phyloP scores from a whole-genome alignment of 805 yeast species.

The Candida glaebosa region DNA sequence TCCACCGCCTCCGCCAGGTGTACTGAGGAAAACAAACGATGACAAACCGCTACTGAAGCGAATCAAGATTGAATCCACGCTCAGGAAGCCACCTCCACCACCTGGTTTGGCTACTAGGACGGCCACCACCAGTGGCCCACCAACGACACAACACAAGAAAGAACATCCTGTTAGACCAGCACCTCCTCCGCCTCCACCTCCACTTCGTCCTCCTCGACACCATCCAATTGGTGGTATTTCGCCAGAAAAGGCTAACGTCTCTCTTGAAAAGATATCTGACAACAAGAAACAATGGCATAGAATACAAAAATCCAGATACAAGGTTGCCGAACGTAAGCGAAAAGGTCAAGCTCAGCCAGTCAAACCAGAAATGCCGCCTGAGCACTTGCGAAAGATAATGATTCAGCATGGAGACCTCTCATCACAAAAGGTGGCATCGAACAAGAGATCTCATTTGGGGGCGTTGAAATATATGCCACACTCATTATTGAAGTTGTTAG shows the following conservation, averaged over 20 bases:
- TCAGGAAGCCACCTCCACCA: slow-evolving; percentile 9
- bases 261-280: slow-evolving; percentile 29
- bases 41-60: slow-evolving; percentile 2
- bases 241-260: slow-evolving; percentile 1
- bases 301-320: slow-evolving; percentile 57
- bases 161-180: neutral
- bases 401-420: slow-evolving; percentile 83
- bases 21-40: slow-evolving; percentile 7
- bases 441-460: slow-evolving; percentile 83
- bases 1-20: slow-evolving; percentile 36
- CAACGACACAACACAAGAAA: neutral
- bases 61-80: neutral
- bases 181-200: slow-evolving; percentile 12
- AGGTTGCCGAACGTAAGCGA: slow-evolving; percentile 20
- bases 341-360: slow-evolving; percentile 54
- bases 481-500: slow-evolving; percentile 82
- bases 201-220: slow-evolving; percentile 5
- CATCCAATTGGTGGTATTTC: neutral
- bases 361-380: slow-evolving; percentile 88
- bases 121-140: slow-evolving; percentile 19
- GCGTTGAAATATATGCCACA: slow-evolving; percentile 95
- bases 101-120: slow-evolving; percentile 9
- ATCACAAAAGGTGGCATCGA: slow-evolving; percentile 71
- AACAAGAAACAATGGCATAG: slow-evolving; percentile 59
- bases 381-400: slow-evolving; percentile 82